Base-by-base conservation (phyloP, 2,329 filamentous ascomycete genomes). In the Daldinia sp. region DNA sequence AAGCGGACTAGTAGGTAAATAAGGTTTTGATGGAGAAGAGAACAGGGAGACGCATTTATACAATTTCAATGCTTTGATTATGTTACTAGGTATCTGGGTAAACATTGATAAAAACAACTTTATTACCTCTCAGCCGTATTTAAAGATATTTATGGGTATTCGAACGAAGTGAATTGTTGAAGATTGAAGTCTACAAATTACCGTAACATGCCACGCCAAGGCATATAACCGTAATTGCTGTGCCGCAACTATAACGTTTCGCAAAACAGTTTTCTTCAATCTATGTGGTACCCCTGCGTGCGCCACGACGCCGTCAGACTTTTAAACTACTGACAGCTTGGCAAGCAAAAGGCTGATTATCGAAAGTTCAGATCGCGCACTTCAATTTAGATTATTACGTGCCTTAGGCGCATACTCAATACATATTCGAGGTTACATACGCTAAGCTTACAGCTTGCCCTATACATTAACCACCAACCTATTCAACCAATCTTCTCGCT, bases 321-420 rank as follows among this genome's bases (percentile, higher is more conserved):
- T 12, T 33, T 33, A 51, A 51, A 33, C 15, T 30, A 51, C 6
- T 30, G 15, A 18, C 46, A 18, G 15, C 46, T 51, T 33, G 46
- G 6, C 12, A 12, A 26, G 13, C 4, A 13, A 20, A 46, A 12
- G 44, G 20, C 44, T 15, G 20, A 46, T 46, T 26, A 15, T 28
- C 13, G 44, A 33, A 51, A 51, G 15, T 26, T 33, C 26, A 51
- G 23, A 50, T 50, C 23, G 12, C 30, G 26, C 46, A 50, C 13
- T 51, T 26, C 26, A 33, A 33, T n/a, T 51, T 50, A 50, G 46
- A 50, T 50, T 15, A 13, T n/a, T 50, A 50, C 7, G 9, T 46
- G 26, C 13, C 13, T 23, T 2, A 20, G 35, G 12, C 35, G 35
- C 35, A 37, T 37, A 37, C 30, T 10, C 4, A 37, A 37, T 13